Evolutionary conservation across 257 asterid species (phyloP), one percentile per base, ranked within the genome.

Genomic region (Primulina eburnea): DNA sequence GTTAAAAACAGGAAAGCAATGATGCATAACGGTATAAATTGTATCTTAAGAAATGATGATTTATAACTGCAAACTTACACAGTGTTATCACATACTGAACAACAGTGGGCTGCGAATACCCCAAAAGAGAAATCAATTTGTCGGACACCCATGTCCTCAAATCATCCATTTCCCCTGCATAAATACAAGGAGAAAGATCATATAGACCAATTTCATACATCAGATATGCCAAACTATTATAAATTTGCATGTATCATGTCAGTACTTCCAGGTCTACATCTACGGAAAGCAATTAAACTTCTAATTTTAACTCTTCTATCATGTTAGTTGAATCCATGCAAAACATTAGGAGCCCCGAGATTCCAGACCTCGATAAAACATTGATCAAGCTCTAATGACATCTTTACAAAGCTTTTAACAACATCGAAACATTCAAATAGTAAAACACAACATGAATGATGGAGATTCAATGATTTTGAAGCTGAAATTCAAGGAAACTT

Each of bases 91-190:
- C 86, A 70, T 77, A 93, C 47, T 83, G 88, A 64, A 90, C 95
- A 30, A 89, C 85, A 1, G 88, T 82, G 30, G 87, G 80, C 61
- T 89, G 87, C 0, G 99, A 90, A 73, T 81, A 93, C 11, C 97
- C 97, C 82, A 93, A 30, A 52, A 90, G 86, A 26, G 91, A 64
- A 67, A 90, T 84, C 81, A 90, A 76, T 73, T 64, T 83, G 64
- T 89, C 96, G 2, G 95, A 89, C 18, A 90, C 97, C 97, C 97
- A 93, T 2, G 70, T 81, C 75, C 75, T 89, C 86, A 93, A 74
- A 69, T 87, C 97, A 60, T 82, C 81, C 97, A 93, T 92, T 33
- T 75, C 53, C 62, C 58, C 86, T 82, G 80, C 83, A 77, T 64
- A 67, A 34, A 76, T 18, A 64, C 68, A 59, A 37, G 16, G 33